These are phyloP conservation scores for Macrotyloma uniflorum DNA, from an alignment of 306 rosid species.

Conservation along the genomic window DNA sequence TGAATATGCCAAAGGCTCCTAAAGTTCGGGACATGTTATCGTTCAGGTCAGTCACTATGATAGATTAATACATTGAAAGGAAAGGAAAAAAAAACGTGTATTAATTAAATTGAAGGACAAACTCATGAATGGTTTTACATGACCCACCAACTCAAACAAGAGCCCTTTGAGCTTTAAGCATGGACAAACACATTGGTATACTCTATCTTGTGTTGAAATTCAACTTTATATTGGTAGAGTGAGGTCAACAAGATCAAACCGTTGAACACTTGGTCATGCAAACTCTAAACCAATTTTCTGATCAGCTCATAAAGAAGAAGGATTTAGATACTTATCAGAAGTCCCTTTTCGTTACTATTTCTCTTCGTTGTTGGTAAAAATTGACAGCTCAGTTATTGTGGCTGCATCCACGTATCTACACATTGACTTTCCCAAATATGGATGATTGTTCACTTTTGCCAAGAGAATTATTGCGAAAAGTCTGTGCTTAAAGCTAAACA, in stretches of 20 bases:
- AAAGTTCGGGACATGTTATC: slow-evolving; percentile 90
- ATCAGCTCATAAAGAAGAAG: background rate
- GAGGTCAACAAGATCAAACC: background rate
- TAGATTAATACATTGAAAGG: slow-evolving; percentile 1
- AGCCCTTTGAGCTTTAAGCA: slow-evolving; percentile 1
- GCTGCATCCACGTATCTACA: background rate
- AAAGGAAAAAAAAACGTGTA: background rate
- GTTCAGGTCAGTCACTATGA: slow-evolving; percentile 71
- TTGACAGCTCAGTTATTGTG: background rate
- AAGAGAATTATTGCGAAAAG: background rate
- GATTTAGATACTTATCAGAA: background rate
- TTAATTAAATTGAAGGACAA: background rate
- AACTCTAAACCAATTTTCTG: background rate
- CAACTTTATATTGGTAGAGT: background rate
- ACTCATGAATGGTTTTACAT: slow-evolving; percentile 10
- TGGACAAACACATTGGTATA: background rate
- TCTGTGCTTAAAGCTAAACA: background rate
- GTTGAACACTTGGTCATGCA: background rate
- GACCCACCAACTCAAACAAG: background rate
- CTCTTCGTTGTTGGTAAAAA: background rate
- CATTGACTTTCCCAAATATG: slow-evolving; percentile 13
- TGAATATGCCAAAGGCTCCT: slow-evolving; percentile 95
- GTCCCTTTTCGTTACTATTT: background rate
- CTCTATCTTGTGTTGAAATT: slow-evolving; percentile 2
- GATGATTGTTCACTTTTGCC: background rate